phyloP scores from a whole-genome alignment of 331 rosid species.

The Quercus tomentella region DNA sequence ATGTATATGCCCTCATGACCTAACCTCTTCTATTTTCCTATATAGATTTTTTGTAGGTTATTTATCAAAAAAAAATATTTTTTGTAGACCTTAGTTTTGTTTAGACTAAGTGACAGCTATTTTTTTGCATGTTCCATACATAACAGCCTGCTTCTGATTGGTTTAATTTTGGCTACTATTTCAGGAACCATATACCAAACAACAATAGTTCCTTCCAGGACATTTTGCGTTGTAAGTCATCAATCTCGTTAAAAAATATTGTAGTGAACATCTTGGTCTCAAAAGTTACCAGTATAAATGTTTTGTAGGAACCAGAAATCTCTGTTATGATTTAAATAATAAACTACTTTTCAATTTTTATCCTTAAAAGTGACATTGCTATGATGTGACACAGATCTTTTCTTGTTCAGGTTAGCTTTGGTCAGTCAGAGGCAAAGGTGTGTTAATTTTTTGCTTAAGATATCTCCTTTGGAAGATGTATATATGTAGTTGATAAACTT shows the following conservation, averaged over 20 bases:
- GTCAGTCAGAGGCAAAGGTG: slow-evolving; percentile 97
- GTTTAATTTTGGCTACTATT: slow-evolving; percentile 27
- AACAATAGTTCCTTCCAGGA: slow-evolving; percentile 83
- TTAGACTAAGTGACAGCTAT: slow-evolving; percentile 14
- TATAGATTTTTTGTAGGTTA: neutral
- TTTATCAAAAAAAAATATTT: too few relatives aligned
- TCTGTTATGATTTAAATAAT: slow-evolving; percentile 6
- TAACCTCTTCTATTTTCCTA: neutral
- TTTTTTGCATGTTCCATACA: neutral
- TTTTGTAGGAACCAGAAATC: slow-evolving; percentile 9
- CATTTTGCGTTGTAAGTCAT: slow-evolving; percentile 81
- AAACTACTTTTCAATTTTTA: slow-evolving; percentile 1
- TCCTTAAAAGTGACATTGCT: neutral
- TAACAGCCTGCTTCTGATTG: slow-evolving; percentile 28
- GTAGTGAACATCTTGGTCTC: slow-evolving; percentile 23
- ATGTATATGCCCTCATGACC: slow-evolving; percentile 4
- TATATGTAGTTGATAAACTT: neutral
- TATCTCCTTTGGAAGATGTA: slow-evolving; percentile 16
- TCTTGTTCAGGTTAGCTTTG: slow-evolving; percentile 79
- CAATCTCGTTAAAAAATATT: slow-evolving; percentile 25
- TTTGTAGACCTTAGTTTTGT: neutral
- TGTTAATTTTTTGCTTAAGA: slow-evolving; percentile 13
- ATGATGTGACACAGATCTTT: slow-evolving; percentile 24
- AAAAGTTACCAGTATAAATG: neutral
- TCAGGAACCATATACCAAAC: slow-evolving; percentile 93